These are phyloP conservation scores for Blastomyces emzantsi DNA, from an alignment of 2,329 filamentous ascomycete species.

Conservation along the genomic window DNA sequence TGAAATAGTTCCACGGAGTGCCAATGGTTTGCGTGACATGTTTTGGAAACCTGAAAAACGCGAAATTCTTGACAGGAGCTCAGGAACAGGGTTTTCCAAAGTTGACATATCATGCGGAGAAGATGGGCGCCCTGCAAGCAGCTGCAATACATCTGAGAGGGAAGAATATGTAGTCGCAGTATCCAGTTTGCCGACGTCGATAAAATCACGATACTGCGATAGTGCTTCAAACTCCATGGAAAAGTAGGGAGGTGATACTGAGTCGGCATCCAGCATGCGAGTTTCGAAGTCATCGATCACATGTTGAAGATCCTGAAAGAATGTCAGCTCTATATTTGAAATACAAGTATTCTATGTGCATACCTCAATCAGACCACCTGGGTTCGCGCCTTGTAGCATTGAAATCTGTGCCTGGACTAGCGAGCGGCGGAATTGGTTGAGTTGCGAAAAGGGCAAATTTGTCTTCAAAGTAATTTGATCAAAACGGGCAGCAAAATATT, in stretches of 20 bases:
- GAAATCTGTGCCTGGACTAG: conserved; percentile 32
- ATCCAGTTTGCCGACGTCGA: conserved; percentile 14
- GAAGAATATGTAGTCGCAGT: conserved; percentile 13
- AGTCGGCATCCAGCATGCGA: conserved; percentile 25
- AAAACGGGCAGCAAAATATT: conserved; percentile 30
- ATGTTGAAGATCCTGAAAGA: conserved; percentile 27
- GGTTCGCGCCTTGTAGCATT: conserved; percentile 31
- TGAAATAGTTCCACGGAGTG: conserved; percentile 43
- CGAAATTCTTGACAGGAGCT: conserved; percentile 29
- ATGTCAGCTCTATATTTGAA: conserved; percentile 14
- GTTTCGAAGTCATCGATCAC: conserved; percentile 30
- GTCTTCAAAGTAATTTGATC: conserved; percentile 31
- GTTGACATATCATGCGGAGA: conserved; percentile 27
- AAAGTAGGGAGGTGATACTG: conserved; percentile 35
- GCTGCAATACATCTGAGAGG: conserved; percentile 26
- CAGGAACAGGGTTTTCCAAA: conserved; percentile 27
- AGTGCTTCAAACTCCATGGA: conserved; percentile 39
- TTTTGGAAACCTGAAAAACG: conserved; percentile 29
- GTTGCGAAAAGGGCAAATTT: conserved; percentile 28
- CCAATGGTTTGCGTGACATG: conserved; percentile 29
- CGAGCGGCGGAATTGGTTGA: conserved; percentile 30
- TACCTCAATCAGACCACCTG: conserved; percentile 28
- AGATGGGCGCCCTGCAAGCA: conserved; percentile 33
- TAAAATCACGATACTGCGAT: conserved; percentile 39
- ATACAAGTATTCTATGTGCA: conserved; percentile 10